These are phyloP conservation scores for Aspergillus clavatus DNA, from an alignment of 2,329 filamentous ascomycete species.

Conservation along the genomic window DNA sequence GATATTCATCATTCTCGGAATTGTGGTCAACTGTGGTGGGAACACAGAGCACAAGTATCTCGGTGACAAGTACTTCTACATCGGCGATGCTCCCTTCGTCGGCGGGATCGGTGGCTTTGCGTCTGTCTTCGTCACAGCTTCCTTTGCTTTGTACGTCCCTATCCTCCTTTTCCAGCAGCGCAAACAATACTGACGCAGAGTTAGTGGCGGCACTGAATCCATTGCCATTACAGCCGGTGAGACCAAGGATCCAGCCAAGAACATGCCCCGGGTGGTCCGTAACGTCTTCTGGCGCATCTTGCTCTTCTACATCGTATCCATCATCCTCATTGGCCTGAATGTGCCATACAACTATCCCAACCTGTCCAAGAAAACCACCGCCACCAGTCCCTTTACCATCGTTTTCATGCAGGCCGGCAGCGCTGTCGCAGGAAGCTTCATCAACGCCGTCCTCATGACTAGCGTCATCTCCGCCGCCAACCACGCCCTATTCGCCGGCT, in stretches of 20 bases:
- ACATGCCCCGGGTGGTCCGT: conserved; percentile 58
- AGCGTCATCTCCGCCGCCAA: conserved; percentile 57
- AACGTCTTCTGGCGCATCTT: conserved; percentile 63
- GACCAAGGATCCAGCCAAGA: conserved; percentile 58
- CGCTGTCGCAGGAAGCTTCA: conserved; percentile 52
- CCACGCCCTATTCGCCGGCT: conserved; percentile 54
- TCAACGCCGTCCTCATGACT: conserved; percentile 59
- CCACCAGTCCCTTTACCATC: conserved; percentile 55
- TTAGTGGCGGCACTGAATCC: conserved; percentile 56
- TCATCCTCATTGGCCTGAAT: conserved; percentile 55
- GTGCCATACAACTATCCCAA: conserved; percentile 52
- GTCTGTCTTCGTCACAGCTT: conserved; percentile 59
- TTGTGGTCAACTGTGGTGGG: conserved; percentile 56
- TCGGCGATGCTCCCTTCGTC: conserved; percentile 60
- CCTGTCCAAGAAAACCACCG: conserved; percentile 41
- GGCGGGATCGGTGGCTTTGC: conserved; percentile 62
- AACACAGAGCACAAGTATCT: conserved; percentile 53
- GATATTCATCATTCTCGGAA: conserved; percentile 61
- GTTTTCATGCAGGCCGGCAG: conserved; percentile 58
- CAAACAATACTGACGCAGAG: conserved; percentile 10
- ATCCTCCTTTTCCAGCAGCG: neutral
- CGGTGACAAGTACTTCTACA: conserved; percentile 55
- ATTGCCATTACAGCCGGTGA: conserved; percentile 64
- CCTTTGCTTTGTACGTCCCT: conserved; percentile 51
- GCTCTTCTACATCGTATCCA: conserved; percentile 50